phyloP scores from a whole-genome alignment of 768 basidiomycete genomes.

The Amanita molliuscula region DNA sequence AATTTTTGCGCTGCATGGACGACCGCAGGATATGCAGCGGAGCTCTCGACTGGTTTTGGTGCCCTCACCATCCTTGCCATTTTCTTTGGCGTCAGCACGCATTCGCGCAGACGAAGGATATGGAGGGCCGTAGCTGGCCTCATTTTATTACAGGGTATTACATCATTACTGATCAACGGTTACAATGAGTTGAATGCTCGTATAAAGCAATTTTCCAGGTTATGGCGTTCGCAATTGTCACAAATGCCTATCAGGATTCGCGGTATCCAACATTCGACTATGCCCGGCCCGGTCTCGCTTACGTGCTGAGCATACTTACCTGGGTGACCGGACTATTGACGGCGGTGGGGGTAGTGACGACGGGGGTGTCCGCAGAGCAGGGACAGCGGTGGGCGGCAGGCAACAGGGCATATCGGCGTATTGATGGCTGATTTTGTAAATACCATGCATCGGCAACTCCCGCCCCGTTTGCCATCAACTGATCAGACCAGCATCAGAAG shows the following conservation, averaged over 20 bases:
- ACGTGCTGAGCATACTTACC: slow-evolving; percentile 45
- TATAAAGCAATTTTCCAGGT: slow-evolving; percentile 48
- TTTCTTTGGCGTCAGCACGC: slow-evolving; percentile 60
- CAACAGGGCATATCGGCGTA: slow-evolving; percentile 50
- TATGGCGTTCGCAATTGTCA: slow-evolving; percentile 51
- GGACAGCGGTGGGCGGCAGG: slow-evolving; percentile 72
- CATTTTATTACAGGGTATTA: slow-evolving; percentile 49
- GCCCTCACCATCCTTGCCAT: slow-evolving; percentile 47
- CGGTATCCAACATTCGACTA: slow-evolving; percentile 41
- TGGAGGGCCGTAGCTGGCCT: slow-evolving; percentile 68
- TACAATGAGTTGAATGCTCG: neutral
- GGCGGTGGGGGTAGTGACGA: slow-evolving; percentile 42
- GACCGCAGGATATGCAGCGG: slow-evolving; percentile 57
- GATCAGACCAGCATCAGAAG: neutral
- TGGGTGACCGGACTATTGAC: slow-evolving; percentile 52
- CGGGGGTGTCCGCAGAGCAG: slow-evolving; percentile 51
- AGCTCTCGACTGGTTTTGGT: slow-evolving; percentile 56
- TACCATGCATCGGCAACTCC: slow-evolving; percentile 1
- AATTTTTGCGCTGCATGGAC: slow-evolving; percentile 60
- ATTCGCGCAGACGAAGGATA: slow-evolving; percentile 62
- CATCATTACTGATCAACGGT: neutral
- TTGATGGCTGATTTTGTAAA: slow-evolving; percentile 11
- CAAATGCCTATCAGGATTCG: slow-evolving; percentile 41
- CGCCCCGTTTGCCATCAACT: neutral
- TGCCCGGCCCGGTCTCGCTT: slow-evolving; percentile 55